These are phyloP conservation scores for Poterioochromonas sp. DNA, from an alignment of 352 stramenopile genomes.

Conservation along the genomic window DNA sequence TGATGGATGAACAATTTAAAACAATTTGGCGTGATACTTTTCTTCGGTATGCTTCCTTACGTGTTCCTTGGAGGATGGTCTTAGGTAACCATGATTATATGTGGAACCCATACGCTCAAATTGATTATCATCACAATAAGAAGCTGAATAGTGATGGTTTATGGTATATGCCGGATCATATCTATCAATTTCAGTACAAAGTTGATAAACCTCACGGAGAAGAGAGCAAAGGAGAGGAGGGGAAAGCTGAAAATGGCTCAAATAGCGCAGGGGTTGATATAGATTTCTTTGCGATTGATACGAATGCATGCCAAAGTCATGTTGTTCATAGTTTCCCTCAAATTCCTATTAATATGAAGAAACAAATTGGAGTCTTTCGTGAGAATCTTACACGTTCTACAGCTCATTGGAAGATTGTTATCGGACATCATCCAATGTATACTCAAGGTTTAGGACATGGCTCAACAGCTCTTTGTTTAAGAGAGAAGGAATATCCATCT, in stretches of 20 bases:
- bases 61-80: conserved; percentile 2
- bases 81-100: conserved; percentile 24
- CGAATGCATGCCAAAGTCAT: background rate
- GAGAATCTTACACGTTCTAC: background rate
- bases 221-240: too few relatives aligned
- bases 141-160: background rate
- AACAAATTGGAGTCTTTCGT: background rate
- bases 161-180: background rate
- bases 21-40: background rate
- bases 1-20: background rate
- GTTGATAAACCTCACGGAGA: background rate
- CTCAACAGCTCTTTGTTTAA: background rate
- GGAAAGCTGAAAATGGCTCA: too few relatives aligned
- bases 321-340: background rate
- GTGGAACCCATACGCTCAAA: background rate
- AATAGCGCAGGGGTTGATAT: too few relatives aligned
- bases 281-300: conserved; percentile 14
- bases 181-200: background rate
- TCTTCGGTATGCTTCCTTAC: background rate
- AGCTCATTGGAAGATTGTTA: conserved; percentile 4
- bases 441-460: background rate
- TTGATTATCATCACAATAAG: background rate
- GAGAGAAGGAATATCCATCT: background rate
- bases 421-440: conserved; percentile 11
- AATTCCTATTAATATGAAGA: background rate